Percentiles rank a stretch among this genome's conserved stretches.
Conservation (phyloP, 495 filamentous ascomycete species). For the Wilcoxina mikolae region DNA sequence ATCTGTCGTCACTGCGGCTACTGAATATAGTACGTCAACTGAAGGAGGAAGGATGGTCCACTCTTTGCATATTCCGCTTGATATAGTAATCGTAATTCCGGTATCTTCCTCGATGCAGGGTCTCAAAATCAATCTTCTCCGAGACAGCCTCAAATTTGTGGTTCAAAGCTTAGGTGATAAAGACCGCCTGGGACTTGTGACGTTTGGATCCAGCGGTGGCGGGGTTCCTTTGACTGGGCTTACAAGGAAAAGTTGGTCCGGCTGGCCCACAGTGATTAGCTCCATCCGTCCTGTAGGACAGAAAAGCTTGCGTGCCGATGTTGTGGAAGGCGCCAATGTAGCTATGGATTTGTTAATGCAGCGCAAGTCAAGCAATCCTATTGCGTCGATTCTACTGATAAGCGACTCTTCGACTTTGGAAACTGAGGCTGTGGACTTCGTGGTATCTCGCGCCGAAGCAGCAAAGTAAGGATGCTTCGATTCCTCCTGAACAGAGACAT, state of each 20-base stretch:
- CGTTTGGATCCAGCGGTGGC: slow-evolving; percentile 88
- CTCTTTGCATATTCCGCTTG: slow-evolving; percentile 77
- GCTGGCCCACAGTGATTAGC: slow-evolving; percentile 75
- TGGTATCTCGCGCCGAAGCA: slow-evolving; percentile 92
- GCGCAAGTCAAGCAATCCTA: slow-evolving; percentile 86
- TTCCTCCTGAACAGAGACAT: slow-evolving; percentile 4
- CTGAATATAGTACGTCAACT: slow-evolving; percentile 59
- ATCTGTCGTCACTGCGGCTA: slow-evolving; percentile 57
- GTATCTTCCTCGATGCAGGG: slow-evolving; percentile 99
- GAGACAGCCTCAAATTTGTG: slow-evolving; percentile 88
- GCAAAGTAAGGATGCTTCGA: slow-evolving; percentile 55
- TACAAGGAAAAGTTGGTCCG: slow-evolving; percentile 84
- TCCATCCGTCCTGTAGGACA: slow-evolving; percentile 89
- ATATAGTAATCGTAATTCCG: slow-evolving; percentile 92
- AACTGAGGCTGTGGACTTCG: slow-evolving; percentile 91
- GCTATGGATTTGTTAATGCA: slow-evolving; percentile 99
- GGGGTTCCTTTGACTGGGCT: slow-evolving; percentile 94
- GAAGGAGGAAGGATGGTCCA: slow-evolving; percentile 38
- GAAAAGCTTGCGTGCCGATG: slow-evolving; percentile 91
- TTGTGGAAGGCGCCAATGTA: slow-evolving; percentile 94
- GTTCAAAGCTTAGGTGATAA: slow-evolving; percentile 82
- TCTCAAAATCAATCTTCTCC: slow-evolving; percentile 86
- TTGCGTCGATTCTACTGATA: slow-evolving; percentile 92
- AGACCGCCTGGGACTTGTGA: slow-evolving; percentile 93
- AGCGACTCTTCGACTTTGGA: slow-evolving; percentile 98